Percentiles rank a stretch among this genome's conserved stretches.
phyloP scores from a whole-genome alignment of 1,139 yeast species.

The Hyphopichia wangnamkhiaoensis region DNA sequence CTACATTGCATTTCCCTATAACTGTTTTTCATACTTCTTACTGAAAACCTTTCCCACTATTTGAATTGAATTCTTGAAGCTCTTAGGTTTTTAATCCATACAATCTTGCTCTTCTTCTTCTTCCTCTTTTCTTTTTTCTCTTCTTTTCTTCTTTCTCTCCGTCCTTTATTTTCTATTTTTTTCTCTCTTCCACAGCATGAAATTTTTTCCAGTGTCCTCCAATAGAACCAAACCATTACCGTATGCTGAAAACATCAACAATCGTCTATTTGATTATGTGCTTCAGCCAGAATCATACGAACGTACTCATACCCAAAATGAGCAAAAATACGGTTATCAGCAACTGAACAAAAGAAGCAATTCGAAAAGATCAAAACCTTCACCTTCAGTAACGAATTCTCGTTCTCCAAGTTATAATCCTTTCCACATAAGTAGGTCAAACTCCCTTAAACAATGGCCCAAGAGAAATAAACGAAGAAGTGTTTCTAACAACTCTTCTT shows the following conservation, averaged over 20 bases:
- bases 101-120: neutral
- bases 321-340: constrained; percentile 15
- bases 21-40: neutral
- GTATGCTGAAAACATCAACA: constrained; percentile 17
- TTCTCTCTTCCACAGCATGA: constrained; percentile 2
- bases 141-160: neutral
- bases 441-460: constrained; percentile 11
- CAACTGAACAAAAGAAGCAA: constrained; percentile 6
- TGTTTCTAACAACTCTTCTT: constrained; percentile 2
- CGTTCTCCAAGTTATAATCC: constrained; percentile 5
- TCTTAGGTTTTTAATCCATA: neutral
- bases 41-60: neutral
- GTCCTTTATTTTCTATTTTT: neutral
- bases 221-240: constrained; percentile 14
- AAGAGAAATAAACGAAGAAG: constrained; percentile 12
- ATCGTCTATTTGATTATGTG: constrained; percentile 25
- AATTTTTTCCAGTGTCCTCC: neutral
- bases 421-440: constrained; percentile 8
- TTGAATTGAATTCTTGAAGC: neutral
- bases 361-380: constrained; percentile 1
- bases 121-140: neutral
- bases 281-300: constrained; percentile 9
- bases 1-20: too few relatives aligned
- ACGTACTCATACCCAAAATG: constrained; percentile 5
- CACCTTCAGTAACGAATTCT: constrained; percentile 2